These are phyloP conservation scores for Tanacetum coccineum DNA, from an alignment of 129 eudicot species.

Conservation along the genomic window DNA sequence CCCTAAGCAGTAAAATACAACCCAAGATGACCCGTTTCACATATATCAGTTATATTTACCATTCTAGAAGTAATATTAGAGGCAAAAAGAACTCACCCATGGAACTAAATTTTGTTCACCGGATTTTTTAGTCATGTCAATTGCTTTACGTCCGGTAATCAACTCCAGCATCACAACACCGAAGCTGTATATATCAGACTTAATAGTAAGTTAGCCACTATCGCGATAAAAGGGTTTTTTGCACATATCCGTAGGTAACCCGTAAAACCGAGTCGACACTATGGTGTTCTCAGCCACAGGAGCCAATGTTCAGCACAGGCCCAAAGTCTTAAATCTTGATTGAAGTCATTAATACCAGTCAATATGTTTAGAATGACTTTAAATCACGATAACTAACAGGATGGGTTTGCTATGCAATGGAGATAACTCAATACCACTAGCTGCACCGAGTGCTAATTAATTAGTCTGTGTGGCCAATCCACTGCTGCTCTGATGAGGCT, in stretches of 20 bases:
- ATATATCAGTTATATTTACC: background rate
- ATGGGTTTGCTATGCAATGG: constrained; percentile 80
- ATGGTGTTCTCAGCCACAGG: constrained; percentile 88
- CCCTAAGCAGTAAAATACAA: background rate
- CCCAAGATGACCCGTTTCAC: background rate
- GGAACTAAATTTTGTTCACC: constrained; percentile 74
- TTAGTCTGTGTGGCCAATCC: constrained; percentile 76
- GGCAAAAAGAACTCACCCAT: constrained; percentile 54
- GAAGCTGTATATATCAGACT: constrained; percentile 90
- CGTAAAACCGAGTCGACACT: constrained; percentile 97
- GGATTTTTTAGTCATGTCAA: constrained; percentile 45
- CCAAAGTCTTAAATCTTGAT: constrained; percentile 88
- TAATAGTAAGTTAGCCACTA: constrained; percentile 78
- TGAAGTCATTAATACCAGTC: constrained; percentile 70
- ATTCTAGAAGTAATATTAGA: background rate
- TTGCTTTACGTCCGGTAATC: constrained; percentile 74
- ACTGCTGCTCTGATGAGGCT: constrained; percentile 48
- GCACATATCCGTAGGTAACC: constrained; percentile 99
- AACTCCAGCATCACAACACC: constrained; percentile 89
- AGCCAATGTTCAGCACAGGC: constrained; percentile 87
- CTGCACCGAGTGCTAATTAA: constrained; percentile 85
- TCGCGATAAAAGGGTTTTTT: constrained; percentile 84
- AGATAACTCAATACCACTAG: constrained; percentile 87
- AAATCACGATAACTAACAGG: constrained; percentile 90
- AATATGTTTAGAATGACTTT: constrained; percentile 91